Conservation (phyloP, 1,284 basidiomycete genomes). For the Gymnopus androsaceus region DNA sequence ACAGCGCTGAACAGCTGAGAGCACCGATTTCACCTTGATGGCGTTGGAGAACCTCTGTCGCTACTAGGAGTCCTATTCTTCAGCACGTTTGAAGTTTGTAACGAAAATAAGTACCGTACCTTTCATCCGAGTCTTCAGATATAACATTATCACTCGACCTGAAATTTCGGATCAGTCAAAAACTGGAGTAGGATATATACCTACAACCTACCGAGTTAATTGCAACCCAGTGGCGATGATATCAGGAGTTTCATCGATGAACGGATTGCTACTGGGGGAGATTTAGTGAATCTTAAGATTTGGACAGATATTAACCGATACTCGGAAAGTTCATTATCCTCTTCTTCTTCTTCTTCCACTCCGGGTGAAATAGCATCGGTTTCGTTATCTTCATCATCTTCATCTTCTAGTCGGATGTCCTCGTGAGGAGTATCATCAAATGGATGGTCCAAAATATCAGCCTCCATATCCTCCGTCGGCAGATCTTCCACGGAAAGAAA, state of each 20-base stretch:
- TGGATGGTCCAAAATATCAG: constrained; percentile 3
- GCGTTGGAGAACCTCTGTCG: not conserved
- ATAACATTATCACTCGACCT: not conserved
- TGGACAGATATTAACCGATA: not conserved
- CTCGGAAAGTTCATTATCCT: not conserved
- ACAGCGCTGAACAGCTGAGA: not conserved
- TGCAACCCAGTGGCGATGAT: not conserved
- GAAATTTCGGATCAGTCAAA: not conserved
- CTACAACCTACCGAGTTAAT: not conserved
- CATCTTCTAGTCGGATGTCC: constrained; percentile 2
- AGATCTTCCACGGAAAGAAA: constrained; percentile 23
- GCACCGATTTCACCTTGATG: not conserved
- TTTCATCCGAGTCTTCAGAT: constrained; percentile 1
- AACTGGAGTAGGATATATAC: not conserved
- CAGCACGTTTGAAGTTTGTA: not conserved
- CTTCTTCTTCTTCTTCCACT: not conserved
- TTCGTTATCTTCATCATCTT: constrained; percentile 4
- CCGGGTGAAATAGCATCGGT: not conserved
- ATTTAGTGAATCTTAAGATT: not conserved
- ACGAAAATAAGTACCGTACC: not conserved
- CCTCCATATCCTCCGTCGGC: constrained; percentile 16
- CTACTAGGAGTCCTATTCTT: not conserved
- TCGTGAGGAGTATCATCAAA: constrained; percentile 2
- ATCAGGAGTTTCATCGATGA: not conserved
- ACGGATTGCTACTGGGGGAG: not conserved